Base-by-base conservation (phyloP, 805 yeast species). In the Yarrowia sp. region DNA sequence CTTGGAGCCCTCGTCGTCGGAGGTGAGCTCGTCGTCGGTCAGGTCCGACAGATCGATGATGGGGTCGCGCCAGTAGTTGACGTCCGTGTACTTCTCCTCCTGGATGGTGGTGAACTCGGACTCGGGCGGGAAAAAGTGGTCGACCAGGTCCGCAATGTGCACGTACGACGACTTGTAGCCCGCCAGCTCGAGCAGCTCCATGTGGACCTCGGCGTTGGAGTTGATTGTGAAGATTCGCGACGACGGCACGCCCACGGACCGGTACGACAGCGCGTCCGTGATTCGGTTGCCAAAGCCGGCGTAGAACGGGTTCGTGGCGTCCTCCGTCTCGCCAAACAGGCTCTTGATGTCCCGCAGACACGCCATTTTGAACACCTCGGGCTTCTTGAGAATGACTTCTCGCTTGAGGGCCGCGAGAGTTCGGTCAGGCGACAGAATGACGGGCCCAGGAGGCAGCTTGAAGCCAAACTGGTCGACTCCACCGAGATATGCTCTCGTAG, bases 341-440 rank as follows among this genome's bases (percentile, higher is more conserved):
- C 85, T 81, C 69, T 84, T 84, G 64, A 94, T 85, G 75, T 94
- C 99, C 61, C 86, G 84, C 64, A 94, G 77, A 73, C 98, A 93
- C 0, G 99, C 96, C 92, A 94, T 94, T 70, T 94, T 94, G 79
- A 94, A 94, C n/a, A 94, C 94, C 73, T 94, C 98, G 0, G 99
- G 99, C 71, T 93, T 93, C 67, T 92, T 90, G 70, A 93, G 76
- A 47, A 94, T 93, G 25, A 94, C 96, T 71, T 94, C 99, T 65
- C 99, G 80, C 68, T 83, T 82, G 61, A 94, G 76, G 0, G 99
- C 99, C 3, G 98, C 98, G 77, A 94, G 90, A 0, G 98, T 93
- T 68, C 99, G 76, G 74, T 94, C 99, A 0, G 99, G 99, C 33
- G 96, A 88, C 58, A 94, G 76, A 42, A 94, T 90, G 12, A 94